A percentile compares a stretch with the other conserved stretches of the same genome.
Conservation (phyloP, 495 filamentous ascomycete species). For the Aspergillus affinis region DNA sequence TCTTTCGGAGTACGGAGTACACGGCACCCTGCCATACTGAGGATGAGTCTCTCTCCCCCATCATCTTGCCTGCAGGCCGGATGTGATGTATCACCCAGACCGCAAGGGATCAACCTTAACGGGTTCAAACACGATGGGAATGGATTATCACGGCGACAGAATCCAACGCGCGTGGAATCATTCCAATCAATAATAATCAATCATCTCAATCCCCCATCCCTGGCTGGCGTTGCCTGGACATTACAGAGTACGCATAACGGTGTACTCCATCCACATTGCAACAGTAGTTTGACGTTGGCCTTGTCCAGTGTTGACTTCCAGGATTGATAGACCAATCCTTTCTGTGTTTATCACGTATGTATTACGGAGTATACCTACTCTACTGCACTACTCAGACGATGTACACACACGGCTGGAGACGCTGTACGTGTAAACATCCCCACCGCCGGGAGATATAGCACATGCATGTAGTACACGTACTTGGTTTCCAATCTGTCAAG, state of each 20-base stretch:
- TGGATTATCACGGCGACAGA: neutral
- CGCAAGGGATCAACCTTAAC: slow-evolving; percentile 9
- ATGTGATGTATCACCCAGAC: slow-evolving; percentile 12
- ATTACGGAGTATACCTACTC: too few species aligned
- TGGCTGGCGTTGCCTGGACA: neutral
- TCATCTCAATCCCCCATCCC: too few species aligned
- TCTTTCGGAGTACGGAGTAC: too few species aligned
- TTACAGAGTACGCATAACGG: too few species aligned
- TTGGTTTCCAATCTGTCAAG: neutral
- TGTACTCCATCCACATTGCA: too few species aligned
- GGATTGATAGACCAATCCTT: neutral
- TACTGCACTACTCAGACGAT: too few species aligned
- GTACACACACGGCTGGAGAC: neutral
- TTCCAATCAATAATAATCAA: neutral
- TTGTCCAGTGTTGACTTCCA: neutral
- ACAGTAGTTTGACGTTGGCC: neutral
- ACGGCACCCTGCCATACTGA: too few species aligned
- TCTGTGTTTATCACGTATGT: neutral
- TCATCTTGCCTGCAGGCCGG: neutral
- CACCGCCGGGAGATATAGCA: neutral
- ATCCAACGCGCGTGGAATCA: neutral
- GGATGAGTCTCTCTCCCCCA: neutral
- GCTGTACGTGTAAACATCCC: slow-evolving; percentile 6
- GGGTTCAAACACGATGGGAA: neutral
- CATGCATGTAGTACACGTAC: slow-evolving; percentile 1